Evolutionary conservation across 2,329 filamentous ascomycete species (phyloP), one percentile per base, ranked within the genome.

Genomic region (Pestalotiopsis sp.): DNA sequence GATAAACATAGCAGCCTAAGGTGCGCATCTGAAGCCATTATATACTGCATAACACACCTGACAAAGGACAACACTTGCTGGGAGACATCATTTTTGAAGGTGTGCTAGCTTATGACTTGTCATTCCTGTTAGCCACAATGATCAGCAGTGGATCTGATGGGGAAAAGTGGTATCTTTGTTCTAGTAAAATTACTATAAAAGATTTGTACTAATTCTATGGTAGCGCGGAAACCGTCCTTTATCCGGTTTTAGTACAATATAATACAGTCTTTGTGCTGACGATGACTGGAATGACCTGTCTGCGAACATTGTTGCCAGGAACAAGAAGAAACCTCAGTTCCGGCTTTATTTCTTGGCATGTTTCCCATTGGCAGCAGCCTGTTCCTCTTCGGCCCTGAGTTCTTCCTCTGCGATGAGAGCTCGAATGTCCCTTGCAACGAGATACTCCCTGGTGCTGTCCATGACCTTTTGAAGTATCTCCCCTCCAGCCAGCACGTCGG

Each of bases 401-500:
- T 90, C 84, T 70, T 91, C 89, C 10, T 91, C 88, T 17, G 82
- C 85, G 66, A 93, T 83, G 71, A 97, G 80, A 4, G 85, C 86
- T 76, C 92, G 86, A 48, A 97, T 88, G 70, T 97, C 94, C 71
- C 86, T 86, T 70, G 91, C 89, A 57, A 89, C 85, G 71, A 96
- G 84, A 93, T 93, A 97, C 57, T 85, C 85, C 71, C 86, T 86
- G 13, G 95, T 92, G 71, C 92, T 94, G 20, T 91, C 87, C 86
- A 98, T 93, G 70, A 97, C 82, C 65, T 83, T 87, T 61, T 93
- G 91, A 57, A 98, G 82, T 11, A 85, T 88, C 67, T 92, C 85
- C 1, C 86, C 89, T 13, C 94, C 94, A 61, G 86, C 87, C 66
- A 97, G 84, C n/a, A 97, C 91, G 74, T 92, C 88, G 64, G 93